Conservation (phyloP, 2,329 filamentous ascomycete species). For the Macrophomina tecta region DNA sequence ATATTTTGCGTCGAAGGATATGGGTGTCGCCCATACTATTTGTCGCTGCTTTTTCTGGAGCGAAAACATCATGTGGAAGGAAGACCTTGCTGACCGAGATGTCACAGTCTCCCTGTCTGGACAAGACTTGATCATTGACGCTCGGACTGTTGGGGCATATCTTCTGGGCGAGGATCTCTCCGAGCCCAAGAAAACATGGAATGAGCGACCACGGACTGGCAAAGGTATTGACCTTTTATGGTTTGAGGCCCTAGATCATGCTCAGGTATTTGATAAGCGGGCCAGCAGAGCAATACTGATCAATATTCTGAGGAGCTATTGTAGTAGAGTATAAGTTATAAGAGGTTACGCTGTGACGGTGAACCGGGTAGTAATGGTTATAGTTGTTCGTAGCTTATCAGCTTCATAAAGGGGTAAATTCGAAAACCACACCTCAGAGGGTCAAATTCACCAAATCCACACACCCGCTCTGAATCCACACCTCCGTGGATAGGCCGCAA, state of each 20-base stretch:
- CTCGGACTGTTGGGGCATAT: conserved; percentile 63
- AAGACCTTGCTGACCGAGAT: conserved; percentile 57
- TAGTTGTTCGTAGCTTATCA: too few relatives aligned
- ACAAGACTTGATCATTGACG: conserved; percentile 70
- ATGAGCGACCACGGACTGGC: conserved; percentile 33
- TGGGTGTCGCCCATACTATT: conserved; percentile 69
- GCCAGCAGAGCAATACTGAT: too few relatives aligned
- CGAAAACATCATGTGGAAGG: conserved; percentile 73
- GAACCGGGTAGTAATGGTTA: too few relatives aligned
- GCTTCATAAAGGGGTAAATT: too few relatives aligned
- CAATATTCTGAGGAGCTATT: too few relatives aligned
- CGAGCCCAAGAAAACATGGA: conserved; percentile 13
- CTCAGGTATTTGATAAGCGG: conserved; percentile 61
- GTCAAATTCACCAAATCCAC: too few relatives aligned
- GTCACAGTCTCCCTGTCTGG: conserved; percentile 66
- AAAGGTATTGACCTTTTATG: conserved; percentile 63
- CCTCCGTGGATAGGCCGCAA: too few relatives aligned
- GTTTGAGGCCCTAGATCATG: conserved; percentile 68
- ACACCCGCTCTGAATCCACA: too few relatives aligned
- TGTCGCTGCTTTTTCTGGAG: conserved; percentile 74
- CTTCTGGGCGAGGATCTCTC: conserved; percentile 49
- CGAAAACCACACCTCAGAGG: too few relatives aligned
- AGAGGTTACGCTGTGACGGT: too few relatives aligned
- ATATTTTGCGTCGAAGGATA: conserved; percentile 73
- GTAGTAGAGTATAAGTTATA: too few relatives aligned